Base-by-base conservation (phyloP, 345 rosid species). In the thale cress (Arabidopsis thaliana) region DNA sequence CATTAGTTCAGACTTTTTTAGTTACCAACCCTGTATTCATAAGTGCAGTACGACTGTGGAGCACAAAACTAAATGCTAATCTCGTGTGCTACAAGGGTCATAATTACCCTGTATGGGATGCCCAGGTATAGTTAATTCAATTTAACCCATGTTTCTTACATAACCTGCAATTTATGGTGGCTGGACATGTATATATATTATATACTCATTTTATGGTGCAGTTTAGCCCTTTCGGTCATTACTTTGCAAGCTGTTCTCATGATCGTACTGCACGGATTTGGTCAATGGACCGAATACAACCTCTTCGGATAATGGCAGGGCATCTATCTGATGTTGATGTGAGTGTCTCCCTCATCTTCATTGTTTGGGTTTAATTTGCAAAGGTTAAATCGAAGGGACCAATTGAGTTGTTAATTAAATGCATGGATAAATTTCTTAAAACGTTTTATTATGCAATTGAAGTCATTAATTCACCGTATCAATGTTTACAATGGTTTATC, bases 71-170 rank as follows among this genome's bases (percentile, higher is more conserved):
- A 73, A 93, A 96, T 82, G 94, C 98, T 57, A 96, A 91, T 86
- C 97, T 91, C 53, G 99, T 96, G 51, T 90, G 98, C 83, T 95
- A 93, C 88, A 93, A 93, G 85, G 98, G 99, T 78, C 99, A 95
- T 67, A 95, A 95, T 78, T 95, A 90, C 80, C 97, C 98, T 68
- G 98, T 95, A n/a, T 93, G 98, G 97, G 99, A 93, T 80, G 99
- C 83, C 69, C 92, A 95, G 96, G 99, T 93, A 83, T 65, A 45
- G 49, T 53, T 66, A 30, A 30, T 76, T 71, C 32, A 33, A 20
- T 6, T 42, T 71, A 22, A 40, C 37, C 41, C n/a, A 5, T 49
- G 63, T 49, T n/a, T 46, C 40, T 72, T 65, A 23, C 56, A 41
- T 24, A 30, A 30, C 44, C 11, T 45, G 59, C 32, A 65, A 8